Percentiles rank a stretch among this genome's conserved stretches.
phyloP scores from a whole-genome alignment of 768 basidiomycete genomes.

The Sarcomyxa edulis region DNA sequence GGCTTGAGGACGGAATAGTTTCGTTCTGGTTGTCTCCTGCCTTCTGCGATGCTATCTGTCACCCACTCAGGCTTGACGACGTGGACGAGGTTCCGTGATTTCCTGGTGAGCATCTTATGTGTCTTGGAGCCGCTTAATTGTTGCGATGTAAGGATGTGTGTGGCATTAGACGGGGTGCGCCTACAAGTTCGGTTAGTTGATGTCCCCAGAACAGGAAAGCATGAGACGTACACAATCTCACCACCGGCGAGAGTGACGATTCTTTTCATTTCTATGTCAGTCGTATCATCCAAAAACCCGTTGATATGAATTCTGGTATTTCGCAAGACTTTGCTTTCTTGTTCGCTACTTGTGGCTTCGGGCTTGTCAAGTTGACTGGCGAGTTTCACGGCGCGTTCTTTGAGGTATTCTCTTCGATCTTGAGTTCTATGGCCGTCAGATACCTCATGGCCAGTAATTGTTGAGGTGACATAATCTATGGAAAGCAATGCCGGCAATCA shows the following conservation, averaged over 20 bases:
- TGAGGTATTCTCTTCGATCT: conserved; percentile 32
- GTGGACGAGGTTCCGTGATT: conserved; percentile 41
- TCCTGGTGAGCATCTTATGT: conserved; percentile 53
- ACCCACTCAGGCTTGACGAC: conserved; percentile 79
- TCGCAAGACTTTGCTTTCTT: conserved; percentile 26
- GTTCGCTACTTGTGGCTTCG: conserved; percentile 9
- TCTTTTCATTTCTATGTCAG: conserved; percentile 76
- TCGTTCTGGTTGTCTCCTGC: conserved; percentile 57
- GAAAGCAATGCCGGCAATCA: not conserved
- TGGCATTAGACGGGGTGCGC: conserved; percentile 52
- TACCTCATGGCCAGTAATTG: conserved; percentile 66
- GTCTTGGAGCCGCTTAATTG: conserved; percentile 68
- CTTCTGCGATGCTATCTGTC: conserved; percentile 56
- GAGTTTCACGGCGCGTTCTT: conserved; percentile 44
- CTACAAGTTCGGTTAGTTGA: conserved; percentile 26
- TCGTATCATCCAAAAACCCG: conserved; percentile 66
- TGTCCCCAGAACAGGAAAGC: not conserved
- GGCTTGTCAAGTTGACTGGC: conserved; percentile 18
- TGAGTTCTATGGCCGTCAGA: conserved; percentile 38
- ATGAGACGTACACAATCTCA: conserved; percentile 47
- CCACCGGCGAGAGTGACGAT: conserved; percentile 67
- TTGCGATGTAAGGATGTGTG: conserved; percentile 76
- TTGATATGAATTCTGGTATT: conserved; percentile 62
- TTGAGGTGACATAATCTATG: conserved; percentile 57
- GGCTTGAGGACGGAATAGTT: conserved; percentile 46